Conservation (phyloP, 176 grass and related monocot genomes). For the Miscanthus lutarioriparius region DNA sequence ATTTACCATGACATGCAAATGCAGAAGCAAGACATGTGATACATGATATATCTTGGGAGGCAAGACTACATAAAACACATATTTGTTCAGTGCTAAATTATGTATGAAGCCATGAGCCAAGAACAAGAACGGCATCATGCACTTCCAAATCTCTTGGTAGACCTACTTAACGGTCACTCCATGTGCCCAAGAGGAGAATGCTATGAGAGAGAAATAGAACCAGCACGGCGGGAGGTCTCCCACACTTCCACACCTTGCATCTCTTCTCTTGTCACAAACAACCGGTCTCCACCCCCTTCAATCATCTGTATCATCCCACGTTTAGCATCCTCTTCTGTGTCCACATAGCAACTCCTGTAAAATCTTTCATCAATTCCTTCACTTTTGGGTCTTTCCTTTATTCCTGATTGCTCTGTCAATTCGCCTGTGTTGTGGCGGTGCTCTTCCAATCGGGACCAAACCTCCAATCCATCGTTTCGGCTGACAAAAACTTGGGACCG, state of each 20-base stretch:
- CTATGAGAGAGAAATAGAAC: slow-evolving; percentile 52
- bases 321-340: slow-evolving; percentile 62
- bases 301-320: slow-evolving; percentile 65
- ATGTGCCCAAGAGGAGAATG: not conserved
- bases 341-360: slow-evolving; percentile 64
- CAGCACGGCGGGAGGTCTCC: slow-evolving; percentile 61
- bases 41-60: slow-evolving; percentile 14
- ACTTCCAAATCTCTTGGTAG: not conserved
- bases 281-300: slow-evolving; percentile 75
- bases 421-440: not conserved
- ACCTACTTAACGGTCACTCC: not conserved
- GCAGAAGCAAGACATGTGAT: slow-evolving; percentile 25
- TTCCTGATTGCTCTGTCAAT: slow-evolving; percentile 7
- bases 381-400: slow-evolving; percentile 6
- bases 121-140: slow-evolving; percentile 5
- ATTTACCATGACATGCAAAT: slow-evolving; percentile 29
- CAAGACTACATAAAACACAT: not conserved
- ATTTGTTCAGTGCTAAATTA: slow-evolving; percentile 7
- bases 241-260: slow-evolving; percentile 74
- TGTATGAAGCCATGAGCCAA: slow-evolving; percentile 13
- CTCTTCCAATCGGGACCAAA: slow-evolving; percentile 72
- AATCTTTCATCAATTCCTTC: slow-evolving; percentile 30
- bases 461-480: slow-evolving; percentile 72
- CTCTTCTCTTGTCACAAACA: slow-evolving; percentile 71
- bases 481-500: slow-evolving; percentile 78